Evolutionary conservation across 164 flowering plant genomes (phyloP).

Genomic region (Echeveria elegans): DNA sequence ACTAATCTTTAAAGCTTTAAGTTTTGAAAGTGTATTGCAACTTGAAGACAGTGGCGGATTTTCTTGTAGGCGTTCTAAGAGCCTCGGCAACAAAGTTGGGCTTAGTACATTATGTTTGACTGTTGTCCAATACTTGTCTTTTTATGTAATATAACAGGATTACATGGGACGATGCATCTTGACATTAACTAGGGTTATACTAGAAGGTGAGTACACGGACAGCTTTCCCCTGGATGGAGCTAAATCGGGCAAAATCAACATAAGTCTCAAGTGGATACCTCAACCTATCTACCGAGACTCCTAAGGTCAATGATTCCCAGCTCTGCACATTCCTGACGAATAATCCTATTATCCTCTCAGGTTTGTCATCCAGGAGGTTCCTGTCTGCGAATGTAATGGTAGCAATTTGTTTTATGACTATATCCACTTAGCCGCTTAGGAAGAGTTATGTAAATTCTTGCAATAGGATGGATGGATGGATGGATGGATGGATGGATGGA

Average conservation of each 20-base stretch:
- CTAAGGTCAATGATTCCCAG: conserved; percentile 14
- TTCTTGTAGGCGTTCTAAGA: too few species aligned
- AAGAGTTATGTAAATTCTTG: background rate
- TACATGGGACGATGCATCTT: conserved; percentile 84
- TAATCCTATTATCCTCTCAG: too few species aligned
- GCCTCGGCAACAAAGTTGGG: too few species aligned
- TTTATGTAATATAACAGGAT: conserved; percentile 42
- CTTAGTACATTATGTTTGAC: too few species aligned
- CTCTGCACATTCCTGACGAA: too few species aligned
- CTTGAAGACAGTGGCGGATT: too few species aligned
- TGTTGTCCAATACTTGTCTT: too few species aligned
- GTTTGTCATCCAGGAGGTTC: background rate
- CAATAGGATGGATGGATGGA: too few species aligned
- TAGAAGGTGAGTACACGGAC: conserved; percentile 83
- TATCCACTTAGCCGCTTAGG: background rate
- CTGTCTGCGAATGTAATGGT: too few species aligned
- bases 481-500: too few species aligned
- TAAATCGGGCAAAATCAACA: conserved; percentile 57
- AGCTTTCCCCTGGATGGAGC: conserved; percentile 58
- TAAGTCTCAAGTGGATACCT: conserved; percentile 85
- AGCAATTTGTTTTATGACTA: background rate
- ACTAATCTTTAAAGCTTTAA: too few species aligned
- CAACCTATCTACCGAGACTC: conserved; percentile 76
- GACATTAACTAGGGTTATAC: conserved; percentile 80
- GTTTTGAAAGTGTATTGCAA: background rate